phyloP scores from a whole-genome alignment of 192 early-diverging fungal genomes.

The Backusella psychrophila region DNA sequence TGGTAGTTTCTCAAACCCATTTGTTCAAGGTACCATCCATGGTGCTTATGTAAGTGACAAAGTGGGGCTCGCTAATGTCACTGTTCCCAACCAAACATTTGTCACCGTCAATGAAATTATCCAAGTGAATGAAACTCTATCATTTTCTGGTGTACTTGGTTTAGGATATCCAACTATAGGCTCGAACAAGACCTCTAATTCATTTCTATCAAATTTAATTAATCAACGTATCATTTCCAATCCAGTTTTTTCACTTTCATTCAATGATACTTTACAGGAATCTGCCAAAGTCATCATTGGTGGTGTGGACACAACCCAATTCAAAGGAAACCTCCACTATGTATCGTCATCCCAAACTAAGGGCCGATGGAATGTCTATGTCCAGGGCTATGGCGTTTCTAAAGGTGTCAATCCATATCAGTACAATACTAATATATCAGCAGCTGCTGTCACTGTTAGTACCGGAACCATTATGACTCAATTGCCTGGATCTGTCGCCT shows the following conservation, averaged over 20 bases:
- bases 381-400: background rate
- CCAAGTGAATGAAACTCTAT: background rate
- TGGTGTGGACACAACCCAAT: background rate
- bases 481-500: background rate
- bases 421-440: background rate
- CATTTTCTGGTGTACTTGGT: background rate
- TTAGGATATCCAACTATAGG: background rate
- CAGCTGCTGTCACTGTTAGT: background rate
- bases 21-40: background rate
- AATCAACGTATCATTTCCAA: background rate
- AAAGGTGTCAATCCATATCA: background rate
- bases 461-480: background rate
- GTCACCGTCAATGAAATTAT: background rate
- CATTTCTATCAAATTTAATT: background rate
- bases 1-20: background rate
- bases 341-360: background rate
- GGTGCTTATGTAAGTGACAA: background rate
- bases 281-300: background rate
- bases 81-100: background rate
- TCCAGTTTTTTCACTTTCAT: background rate
- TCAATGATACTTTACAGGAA: background rate
- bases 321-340: background rate
- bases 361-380: background rate
- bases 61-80: background rate
- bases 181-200: background rate